phyloP scores from a whole-genome alignment of 768 basidiomycete genomes.

The Boletus rubescentipes region DNA sequence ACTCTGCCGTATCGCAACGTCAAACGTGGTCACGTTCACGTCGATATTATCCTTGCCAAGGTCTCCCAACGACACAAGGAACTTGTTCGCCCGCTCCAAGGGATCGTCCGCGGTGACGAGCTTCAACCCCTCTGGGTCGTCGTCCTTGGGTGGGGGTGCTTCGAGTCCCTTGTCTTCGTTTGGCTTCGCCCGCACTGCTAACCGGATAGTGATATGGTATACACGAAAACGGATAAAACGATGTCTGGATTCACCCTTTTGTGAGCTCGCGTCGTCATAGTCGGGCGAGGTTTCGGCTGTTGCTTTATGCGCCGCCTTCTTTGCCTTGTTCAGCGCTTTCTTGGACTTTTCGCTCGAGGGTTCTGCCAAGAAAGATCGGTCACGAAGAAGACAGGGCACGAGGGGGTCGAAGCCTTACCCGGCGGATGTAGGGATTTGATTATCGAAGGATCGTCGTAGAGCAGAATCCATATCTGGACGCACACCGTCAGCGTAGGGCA shows the following conservation, averaged over 20 bases:
- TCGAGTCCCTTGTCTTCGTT: conserved; percentile 74
- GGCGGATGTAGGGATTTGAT: conserved; percentile 40
- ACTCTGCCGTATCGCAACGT: conserved; percentile 84
- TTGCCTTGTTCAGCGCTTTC: conserved; percentile 85
- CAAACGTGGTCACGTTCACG: conserved; percentile 73
- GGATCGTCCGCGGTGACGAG: conserved; percentile 61
- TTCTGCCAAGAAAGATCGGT: conserved; percentile 13
- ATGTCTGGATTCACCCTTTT: conserved; percentile 55
- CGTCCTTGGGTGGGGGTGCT: conserved; percentile 56
- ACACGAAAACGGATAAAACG: conserved; percentile 8
- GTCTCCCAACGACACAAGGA: conserved; percentile 61
- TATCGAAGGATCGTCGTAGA: conserved; percentile 71
- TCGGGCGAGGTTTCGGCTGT: conserved; percentile 43
- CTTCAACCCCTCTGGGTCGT: conserved; percentile 81
- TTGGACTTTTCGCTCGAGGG: conserved; percentile 45
- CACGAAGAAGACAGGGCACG: conserved; percentile 30
- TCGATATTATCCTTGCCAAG: conserved; percentile 56
- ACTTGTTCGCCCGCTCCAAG: conserved; percentile 72
- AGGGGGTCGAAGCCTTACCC: conserved; percentile 28
- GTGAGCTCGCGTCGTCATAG: conserved; percentile 42
- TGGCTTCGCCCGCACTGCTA: conserved; percentile 31
- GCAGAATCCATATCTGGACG: conserved; percentile 66
- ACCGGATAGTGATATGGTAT: conserved; percentile 15
- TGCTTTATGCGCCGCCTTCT: conserved; percentile 67
- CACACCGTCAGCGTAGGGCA: conserved; percentile 11